These are phyloP conservation scores for Scheffersomyces cryptocercus DNA, from an alignment of 1,139 yeast genomes.

Conservation along the genomic window DNA sequence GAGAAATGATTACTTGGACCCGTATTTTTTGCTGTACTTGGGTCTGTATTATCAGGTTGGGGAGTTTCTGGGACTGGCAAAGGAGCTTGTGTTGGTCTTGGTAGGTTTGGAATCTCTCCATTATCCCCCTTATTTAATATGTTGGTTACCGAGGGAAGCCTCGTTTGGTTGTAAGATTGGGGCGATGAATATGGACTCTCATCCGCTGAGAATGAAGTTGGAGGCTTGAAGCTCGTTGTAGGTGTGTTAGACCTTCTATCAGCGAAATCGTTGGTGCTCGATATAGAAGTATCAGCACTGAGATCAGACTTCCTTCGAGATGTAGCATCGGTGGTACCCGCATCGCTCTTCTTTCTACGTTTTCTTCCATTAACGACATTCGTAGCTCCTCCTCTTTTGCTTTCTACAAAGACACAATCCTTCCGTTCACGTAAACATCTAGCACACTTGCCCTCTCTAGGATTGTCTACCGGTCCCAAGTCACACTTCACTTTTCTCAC, in stretches of 20 bases:
- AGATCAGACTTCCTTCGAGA: neutral
- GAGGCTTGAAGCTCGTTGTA: neutral
- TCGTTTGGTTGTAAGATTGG: neutral
- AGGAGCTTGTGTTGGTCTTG: constrained; percentile 1
- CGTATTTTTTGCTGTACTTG: neutral
- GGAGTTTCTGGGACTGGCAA: constrained; percentile 1
- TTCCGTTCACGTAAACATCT: constrained; percentile 79
- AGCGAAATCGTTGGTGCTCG: neutral
- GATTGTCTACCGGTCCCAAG: constrained; percentile 71
- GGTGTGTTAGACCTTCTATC: neutral
- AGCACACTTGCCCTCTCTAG: constrained; percentile 81
- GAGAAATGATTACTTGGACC: constrained; percentile 26
- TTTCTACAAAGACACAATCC: constrained; percentile 76
- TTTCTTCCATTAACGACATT: constrained; percentile 44
- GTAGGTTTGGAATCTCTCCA: neutral
- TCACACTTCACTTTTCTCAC: constrained; percentile 84
- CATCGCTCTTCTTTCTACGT: constrained; percentile 14
- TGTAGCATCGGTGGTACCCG: neutral
- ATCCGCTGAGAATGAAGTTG: no score
- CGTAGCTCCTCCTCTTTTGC: constrained; percentile 56
- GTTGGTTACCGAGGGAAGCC: constrained; percentile 10
- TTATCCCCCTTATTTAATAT: constrained; percentile 4
- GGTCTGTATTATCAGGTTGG: constrained; percentile 2
- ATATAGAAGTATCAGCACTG: neutral
- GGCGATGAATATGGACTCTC: no score